These are phyloP conservation scores for Skeletonema tropicum DNA, from an alignment of 108 stramenopile species.

Conservation along the genomic window DNA sequence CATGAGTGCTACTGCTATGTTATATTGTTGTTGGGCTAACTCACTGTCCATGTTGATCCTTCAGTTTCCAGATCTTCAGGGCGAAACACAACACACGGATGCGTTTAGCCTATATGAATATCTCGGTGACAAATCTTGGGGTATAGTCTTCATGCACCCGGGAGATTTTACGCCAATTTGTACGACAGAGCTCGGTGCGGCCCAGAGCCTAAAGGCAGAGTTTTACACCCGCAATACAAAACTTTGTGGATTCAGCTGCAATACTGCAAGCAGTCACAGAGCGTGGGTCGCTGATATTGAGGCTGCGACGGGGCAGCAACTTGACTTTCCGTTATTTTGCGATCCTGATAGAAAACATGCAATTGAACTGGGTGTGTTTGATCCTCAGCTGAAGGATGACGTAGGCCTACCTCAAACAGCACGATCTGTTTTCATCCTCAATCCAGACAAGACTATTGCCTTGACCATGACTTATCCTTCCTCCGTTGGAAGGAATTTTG, in stretches of 20 bases:
- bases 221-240: slow-evolving; percentile 52
- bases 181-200: slow-evolving; percentile 78
- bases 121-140: slow-evolving; percentile 46
- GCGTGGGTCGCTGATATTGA: slow-evolving; percentile 51
- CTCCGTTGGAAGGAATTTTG: slow-evolving; percentile 52
- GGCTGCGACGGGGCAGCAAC: slow-evolving; percentile 33
- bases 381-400: slow-evolving; percentile 24
- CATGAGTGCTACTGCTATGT: too few species aligned
- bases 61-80: slow-evolving; percentile 51
- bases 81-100: slow-evolving; percentile 33
- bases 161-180: slow-evolving; percentile 76
- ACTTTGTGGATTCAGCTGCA: slow-evolving; percentile 45
- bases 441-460: slow-evolving; percentile 51
- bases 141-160: slow-evolving; percentile 53
- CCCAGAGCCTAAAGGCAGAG: slow-evolving; percentile 48
- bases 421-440: slow-evolving; percentile 42
- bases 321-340: slow-evolving; percentile 53
- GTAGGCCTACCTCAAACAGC: slow-evolving; percentile 44
- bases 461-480: slow-evolving; percentile 55
- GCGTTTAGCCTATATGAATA: slow-evolving; percentile 52
- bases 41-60: not conserved
- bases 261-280: slow-evolving; percentile 22
- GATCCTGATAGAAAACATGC: slow-evolving; percentile 39
- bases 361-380: slow-evolving; percentile 40
- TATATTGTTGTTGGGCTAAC: too few species aligned